These are phyloP conservation scores for Metarhizium rileyi DNA, from an alignment of 2,329 filamentous ascomycete species.

Conservation along the genomic window DNA sequence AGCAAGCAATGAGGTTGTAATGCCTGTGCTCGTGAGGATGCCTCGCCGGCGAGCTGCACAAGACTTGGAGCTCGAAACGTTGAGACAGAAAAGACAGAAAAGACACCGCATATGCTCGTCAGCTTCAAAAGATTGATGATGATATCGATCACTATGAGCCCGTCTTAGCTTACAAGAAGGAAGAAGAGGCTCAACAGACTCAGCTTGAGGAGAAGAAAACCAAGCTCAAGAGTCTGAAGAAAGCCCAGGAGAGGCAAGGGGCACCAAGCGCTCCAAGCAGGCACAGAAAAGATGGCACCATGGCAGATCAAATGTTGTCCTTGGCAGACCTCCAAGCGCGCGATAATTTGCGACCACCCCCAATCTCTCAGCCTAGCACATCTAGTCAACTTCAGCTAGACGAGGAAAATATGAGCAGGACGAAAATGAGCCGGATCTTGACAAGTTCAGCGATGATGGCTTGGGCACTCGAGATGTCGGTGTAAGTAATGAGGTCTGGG, in stretches of 20 bases:
- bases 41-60: constrained; percentile 31
- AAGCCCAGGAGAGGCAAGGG: constrained; percentile 14
- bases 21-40: constrained; percentile 42
- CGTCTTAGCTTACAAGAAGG: constrained; percentile 28
- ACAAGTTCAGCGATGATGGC: neutral
- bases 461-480: constrained; percentile 37
- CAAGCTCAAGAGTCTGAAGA: constrained; percentile 34
- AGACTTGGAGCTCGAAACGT: constrained; percentile 40
- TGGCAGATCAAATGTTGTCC: neutral
- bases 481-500: constrained; percentile 52
- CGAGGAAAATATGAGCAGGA: neutral
- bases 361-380: neutral
- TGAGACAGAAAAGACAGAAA: constrained; percentile 33
- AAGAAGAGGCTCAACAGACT: constrained; percentile 34
- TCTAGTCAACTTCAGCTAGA: neutral
- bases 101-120: constrained; percentile 30
- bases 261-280: constrained; percentile 7
- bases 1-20: constrained; percentile 30
- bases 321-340: neutral
- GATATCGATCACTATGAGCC: constrained; percentile 40
- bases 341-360: neutral
- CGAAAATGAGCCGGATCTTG: neutral
- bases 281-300: neutral
- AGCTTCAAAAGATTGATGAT: constrained; percentile 42
- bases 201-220: constrained; percentile 34